Evolutionary conservation across 495 filamentous ascomycete genomes (phyloP).

Genomic region (Aspergillus mulundensis): DNA sequence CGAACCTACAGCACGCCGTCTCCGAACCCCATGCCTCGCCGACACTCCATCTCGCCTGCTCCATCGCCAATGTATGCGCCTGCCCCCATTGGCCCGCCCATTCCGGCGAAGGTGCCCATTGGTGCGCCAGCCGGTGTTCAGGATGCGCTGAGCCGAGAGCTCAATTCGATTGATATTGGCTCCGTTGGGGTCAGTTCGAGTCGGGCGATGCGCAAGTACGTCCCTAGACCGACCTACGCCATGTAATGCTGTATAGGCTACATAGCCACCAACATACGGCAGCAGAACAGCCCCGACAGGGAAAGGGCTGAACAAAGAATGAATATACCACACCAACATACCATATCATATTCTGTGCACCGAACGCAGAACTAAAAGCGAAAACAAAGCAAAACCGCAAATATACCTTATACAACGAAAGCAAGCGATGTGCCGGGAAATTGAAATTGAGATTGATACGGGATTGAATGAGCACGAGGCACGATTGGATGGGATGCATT

Average conservation of each 20-base stretch:
- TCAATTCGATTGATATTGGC: constrained; percentile 81
- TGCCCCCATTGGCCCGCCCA: constrained; percentile 50
- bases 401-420: not conserved
- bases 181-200: constrained; percentile 31
- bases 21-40: constrained; percentile 8
- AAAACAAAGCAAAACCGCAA: not conserved
- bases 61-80: constrained; percentile 33
- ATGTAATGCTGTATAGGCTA: constrained; percentile 8
- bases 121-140: constrained; percentile 31
- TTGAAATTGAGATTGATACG: not conserved
- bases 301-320: not conserved
- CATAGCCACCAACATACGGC: not conserved
- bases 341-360: too few species aligned
- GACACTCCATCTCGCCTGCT: constrained; percentile 28
- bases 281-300: not conserved
- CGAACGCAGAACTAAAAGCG: not conserved
- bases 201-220: constrained; percentile 24
- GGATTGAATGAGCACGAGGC: not conserved
- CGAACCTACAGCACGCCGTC: constrained; percentile 22
- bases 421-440: not conserved
- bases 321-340: too few species aligned
- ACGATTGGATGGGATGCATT: constrained; percentile 3
- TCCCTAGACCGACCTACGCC: constrained; percentile 25
- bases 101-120: constrained; percentile 73
- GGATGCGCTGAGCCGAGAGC: constrained; percentile 71